Base-by-base conservation (phyloP, 108 stramenopile genomes). In the Mediolabrus comicus region DNA sequence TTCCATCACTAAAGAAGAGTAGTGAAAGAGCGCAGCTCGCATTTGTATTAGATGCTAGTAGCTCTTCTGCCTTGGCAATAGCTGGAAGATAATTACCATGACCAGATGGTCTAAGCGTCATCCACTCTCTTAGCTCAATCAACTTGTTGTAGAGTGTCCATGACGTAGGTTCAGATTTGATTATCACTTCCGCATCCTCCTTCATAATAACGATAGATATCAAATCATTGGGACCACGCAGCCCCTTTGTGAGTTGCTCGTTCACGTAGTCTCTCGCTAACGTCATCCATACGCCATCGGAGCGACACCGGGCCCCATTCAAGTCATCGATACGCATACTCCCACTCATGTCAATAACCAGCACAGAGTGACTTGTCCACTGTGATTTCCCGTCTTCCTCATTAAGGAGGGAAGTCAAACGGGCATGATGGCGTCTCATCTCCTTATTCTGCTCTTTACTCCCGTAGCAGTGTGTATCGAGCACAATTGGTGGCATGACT, bases 1-100 rank as follows among this genome's bases (percentile, higher is more conserved):
- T 35, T 8, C 87, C 85, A 59, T 88, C 87, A 6, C 81, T 80
- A 9, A 88, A 59, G 52, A 88, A 85, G 22, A 79, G 57, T 4
- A 87, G 51, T 8, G 74, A 76, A 0, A 87, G 74, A 1, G 86
- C 72, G 58, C 86, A 87, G 10, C 63, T 49, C 16, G 72, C 74
- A 53, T 68, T 65, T 26, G 59, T 14, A 43, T 70, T 71, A 3
- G 9, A 12, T 3, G 34, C 31, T 29, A 86, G 33, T 3, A 83
- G 30, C 7, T 46, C 24, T 8, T 83, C 58, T 22, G 80, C 83
- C 27, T 16, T 25, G 30, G 65, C 73, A 14, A 88, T 39, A 4
- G 83, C 83, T 28, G 83, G 83, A 3, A 81, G 59, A 59, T 84
- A 87, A 29, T 80, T 80, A n/a, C 81, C 78, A 31, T 46, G 70